These are phyloP conservation scores for Diplosphaera chodatii DNA, from an alignment of 139 green algal genomes.

Conservation along the genomic window DNA sequence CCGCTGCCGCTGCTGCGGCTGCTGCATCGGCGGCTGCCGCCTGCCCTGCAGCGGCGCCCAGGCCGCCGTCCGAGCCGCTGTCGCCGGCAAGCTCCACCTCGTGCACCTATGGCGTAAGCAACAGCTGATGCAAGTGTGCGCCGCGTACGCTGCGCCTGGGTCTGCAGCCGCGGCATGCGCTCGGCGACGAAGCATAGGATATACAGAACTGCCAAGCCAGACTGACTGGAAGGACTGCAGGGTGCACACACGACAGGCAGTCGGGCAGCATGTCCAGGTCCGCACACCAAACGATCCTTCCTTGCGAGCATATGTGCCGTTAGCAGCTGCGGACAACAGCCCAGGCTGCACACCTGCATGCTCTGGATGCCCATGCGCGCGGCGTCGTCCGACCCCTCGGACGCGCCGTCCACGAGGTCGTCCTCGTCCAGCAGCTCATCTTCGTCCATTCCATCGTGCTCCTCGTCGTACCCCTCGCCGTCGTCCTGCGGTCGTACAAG, in stretches of 20 bases:
- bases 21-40: neutral
- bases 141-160: too few species aligned
- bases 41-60: neutral
- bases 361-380: conserved; percentile 15
- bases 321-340: neutral
- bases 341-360: conserved; percentile 13
- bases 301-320: too few species aligned
- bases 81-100: conserved; percentile 63
- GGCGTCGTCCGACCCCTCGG: conserved; percentile 43
- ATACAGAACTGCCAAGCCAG: too few species aligned
- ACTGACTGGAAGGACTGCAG: too few species aligned
- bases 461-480: conserved; percentile 10
- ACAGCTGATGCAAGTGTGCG: too few species aligned
- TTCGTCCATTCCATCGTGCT: conserved; percentile 40
- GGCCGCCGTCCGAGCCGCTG: neutral
- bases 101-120: too few species aligned
- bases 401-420: conserved; percentile 34
- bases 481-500: conserved; percentile 9
- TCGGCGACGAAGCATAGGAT: too few species aligned
- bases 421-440: conserved; percentile 38
- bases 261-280: too few species aligned
- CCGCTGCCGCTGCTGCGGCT: conserved; percentile 8
- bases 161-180: too few species aligned
- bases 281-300: too few species aligned
- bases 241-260: too few species aligned